phyloP scores from a whole-genome alignment of 371 early-diverging fungal species.

The Coemansia sp. region DNA sequence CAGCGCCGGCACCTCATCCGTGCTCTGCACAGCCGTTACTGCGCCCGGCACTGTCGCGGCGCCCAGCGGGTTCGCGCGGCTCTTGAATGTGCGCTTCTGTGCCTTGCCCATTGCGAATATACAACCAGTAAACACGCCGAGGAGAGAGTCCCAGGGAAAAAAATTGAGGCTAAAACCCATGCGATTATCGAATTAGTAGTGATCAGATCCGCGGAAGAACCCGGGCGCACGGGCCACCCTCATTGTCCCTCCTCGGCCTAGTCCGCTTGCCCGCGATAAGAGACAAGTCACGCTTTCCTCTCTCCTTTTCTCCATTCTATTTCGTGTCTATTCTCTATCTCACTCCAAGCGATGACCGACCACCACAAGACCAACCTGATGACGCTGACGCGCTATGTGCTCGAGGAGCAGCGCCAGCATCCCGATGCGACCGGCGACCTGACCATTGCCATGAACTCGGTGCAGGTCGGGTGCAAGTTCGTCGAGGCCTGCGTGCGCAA shows the following conservation, averaged over 20 bases:
- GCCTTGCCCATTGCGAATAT: constrained; percentile 41
- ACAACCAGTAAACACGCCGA: neutral
- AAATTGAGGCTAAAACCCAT: neutral
- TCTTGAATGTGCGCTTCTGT: constrained; percentile 44
- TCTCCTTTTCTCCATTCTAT: neutral
- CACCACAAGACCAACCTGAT: constrained; percentile 81
- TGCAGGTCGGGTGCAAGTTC: constrained; percentile 97
- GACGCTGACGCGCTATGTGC: constrained; percentile 92
- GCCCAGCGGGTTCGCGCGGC: constrained; percentile 39
- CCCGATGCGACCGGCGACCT: constrained; percentile 94
- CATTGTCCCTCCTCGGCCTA: neutral
- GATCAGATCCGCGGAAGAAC: constrained; percentile 5
- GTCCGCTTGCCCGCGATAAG: too few relatives aligned
- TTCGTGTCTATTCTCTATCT: neutral
- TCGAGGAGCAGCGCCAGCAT: constrained; percentile 80
- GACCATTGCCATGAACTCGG: constrained; percentile 82
- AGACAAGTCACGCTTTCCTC: too few relatives aligned
- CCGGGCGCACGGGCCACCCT: constrained; percentile 7
- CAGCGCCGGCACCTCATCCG: constrained; percentile 42
- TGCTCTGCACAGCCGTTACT: constrained; percentile 22
- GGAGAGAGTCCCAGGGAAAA: neutral
- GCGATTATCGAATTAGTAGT: neutral
- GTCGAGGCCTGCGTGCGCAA: constrained; percentile 95
- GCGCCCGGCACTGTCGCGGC: constrained; percentile 17
- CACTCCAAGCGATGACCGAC: constrained; percentile 43